Percentiles rank a stretch among this genome's conserved stretches.
These are phyloP conservation scores for Galeopsis tetrahit DNA, from an alignment of 257 asterid species.

Conservation along the genomic window DNA sequence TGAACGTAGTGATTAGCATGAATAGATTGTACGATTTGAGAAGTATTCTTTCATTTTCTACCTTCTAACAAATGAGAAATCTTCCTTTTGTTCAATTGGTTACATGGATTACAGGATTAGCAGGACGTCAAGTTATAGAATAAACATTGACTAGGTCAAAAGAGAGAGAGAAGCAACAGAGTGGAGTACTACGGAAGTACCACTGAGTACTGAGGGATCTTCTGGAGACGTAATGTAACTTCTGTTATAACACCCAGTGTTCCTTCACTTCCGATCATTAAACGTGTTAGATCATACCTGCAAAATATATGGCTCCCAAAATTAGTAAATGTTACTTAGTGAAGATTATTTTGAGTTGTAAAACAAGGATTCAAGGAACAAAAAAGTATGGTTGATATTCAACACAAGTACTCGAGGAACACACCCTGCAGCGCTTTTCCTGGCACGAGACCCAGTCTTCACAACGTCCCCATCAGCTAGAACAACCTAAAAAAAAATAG, in stretches of 20 bases:
- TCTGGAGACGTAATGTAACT: constrained; percentile 94
- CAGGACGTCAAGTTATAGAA: neutral
- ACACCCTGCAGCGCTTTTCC: constrained; percentile 99
- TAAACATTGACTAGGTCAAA: constrained; percentile 1
- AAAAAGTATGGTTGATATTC: constrained; percentile 3
- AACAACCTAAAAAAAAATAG: constrained; percentile 65
- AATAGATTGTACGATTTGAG: too few species aligned
- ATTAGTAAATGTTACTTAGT: constrained; percentile 22
- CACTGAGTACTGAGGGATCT: constrained; percentile 84
- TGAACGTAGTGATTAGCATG: neutral
- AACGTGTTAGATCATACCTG: constrained; percentile 94
- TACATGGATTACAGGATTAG: too few species aligned
- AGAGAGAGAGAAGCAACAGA: constrained; percentile 29
- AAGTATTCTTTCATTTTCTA: too few species aligned
- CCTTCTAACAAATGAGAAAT: too few species aligned
- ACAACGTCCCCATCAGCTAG: constrained; percentile 87
- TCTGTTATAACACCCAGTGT: constrained; percentile 95
- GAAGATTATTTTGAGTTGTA: neutral
- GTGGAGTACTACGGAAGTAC: constrained; percentile 47
- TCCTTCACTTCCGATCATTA: constrained; percentile 98
- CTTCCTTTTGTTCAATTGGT: too few species aligned
- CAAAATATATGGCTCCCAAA: constrained; percentile 33
- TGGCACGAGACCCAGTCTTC: constrained; percentile 96
- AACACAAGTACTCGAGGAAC: constrained; percentile 32
- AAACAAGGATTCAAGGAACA: constrained; percentile 32